A percentile compares a stretch with the other conserved stretches of the same genome.
Conservation (phyloP, 2,329 filamentous ascomycete species). For the Metarhizium anisopliae region DNA sequence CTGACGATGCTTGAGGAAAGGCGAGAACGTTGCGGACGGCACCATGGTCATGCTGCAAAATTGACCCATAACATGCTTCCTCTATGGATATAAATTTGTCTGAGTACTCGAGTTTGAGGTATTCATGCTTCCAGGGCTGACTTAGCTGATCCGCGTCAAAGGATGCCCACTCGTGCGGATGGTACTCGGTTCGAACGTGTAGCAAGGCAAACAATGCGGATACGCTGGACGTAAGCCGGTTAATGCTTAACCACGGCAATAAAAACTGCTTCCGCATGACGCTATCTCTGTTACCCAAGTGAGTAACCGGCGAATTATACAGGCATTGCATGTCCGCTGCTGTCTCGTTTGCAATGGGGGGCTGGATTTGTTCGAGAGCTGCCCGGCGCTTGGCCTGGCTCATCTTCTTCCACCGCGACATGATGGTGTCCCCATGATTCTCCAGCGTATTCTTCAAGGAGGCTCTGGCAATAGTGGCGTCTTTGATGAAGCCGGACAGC, state of each 20-base stretch:
- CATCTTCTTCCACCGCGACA: neutral
- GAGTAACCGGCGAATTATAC: neutral
- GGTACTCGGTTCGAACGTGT: neutral
- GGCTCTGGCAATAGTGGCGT: neutral
- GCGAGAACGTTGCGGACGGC: neutral
- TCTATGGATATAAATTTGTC: neutral
- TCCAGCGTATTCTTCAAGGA: neutral
- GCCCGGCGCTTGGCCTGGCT: too few relatives aligned
- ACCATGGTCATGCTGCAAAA: neutral
- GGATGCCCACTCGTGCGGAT: neutral
- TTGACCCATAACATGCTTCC: neutral
- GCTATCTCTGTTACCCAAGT: neutral
- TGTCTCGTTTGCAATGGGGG: neutral
- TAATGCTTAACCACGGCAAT: neutral
- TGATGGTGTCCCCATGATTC: neutral
- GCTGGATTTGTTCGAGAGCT: neutral
- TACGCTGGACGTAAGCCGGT: neutral
- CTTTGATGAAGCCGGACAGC: neutral
- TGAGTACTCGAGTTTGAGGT: neutral
- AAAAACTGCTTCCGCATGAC: neutral
- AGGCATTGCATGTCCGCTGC: neutral
- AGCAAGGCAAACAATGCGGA: neutral
- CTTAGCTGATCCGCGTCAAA: neutral
- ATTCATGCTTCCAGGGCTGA: neutral
- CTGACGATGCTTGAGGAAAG: neutral